Conservation (phyloP, 352 stramenopile genomes). For the Phytopythium delawarense region DNA sequence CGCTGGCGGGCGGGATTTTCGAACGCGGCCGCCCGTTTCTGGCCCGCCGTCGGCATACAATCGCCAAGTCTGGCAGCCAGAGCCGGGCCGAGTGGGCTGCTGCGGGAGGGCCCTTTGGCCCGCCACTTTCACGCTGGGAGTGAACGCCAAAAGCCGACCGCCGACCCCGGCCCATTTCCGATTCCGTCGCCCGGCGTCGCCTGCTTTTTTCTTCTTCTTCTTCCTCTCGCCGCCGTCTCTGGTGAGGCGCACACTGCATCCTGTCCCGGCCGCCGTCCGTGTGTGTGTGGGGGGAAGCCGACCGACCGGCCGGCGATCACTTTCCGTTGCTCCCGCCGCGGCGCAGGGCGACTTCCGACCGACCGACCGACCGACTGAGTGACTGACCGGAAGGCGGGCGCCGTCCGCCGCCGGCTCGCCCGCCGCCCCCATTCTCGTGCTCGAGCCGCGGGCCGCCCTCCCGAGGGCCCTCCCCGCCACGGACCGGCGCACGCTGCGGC, state of each 20-base stretch:
- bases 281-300: too few species aligned
- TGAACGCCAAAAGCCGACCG: neutral
- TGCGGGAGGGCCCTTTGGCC: neutral
- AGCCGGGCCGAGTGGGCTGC: neutral
- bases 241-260: too few species aligned
- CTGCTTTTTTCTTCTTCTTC: neutral
- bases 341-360: neutral
- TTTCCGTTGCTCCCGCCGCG: conserved; percentile 1
- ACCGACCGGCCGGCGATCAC: neutral
- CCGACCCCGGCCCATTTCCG: too few species aligned
- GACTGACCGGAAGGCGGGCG: too few species aligned
- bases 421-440: neutral
- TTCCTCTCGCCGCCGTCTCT: too few species aligned
- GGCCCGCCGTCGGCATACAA: neutral
- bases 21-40: neutral
- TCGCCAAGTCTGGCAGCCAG: neutral
- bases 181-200: too few species aligned
- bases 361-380: too few species aligned
- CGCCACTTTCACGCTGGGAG: too few species aligned
- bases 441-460: too few species aligned
- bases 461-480: too few species aligned
- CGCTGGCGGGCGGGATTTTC: neutral
- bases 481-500: too few species aligned
- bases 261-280: neutral
- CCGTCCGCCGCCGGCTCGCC: too few species aligned